Conservation (phyloP, 1,139 yeast species). For the Pichia terricola region DNA sequence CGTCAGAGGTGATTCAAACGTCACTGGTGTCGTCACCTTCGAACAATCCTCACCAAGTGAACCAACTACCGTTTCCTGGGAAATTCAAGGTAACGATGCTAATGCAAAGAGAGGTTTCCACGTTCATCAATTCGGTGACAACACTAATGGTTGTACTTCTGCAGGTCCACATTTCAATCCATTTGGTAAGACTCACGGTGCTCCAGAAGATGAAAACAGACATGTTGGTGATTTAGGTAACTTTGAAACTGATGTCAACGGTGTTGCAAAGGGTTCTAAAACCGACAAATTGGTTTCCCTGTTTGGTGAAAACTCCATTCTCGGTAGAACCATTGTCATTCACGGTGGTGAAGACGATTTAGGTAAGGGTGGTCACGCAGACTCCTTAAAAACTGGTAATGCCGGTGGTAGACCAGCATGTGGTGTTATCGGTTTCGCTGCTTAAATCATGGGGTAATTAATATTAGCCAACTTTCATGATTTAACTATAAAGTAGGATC, state of each 20-base stretch:
- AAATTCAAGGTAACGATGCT: constrained; percentile 78
- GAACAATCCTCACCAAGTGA: constrained; percentile 72
- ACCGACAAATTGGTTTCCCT: constrained; percentile 70
- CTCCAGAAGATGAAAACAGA: constrained; percentile 81
- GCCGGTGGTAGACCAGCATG: constrained; percentile 99
- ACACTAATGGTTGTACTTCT: constrained; percentile 97
- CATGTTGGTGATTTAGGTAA: constrained; percentile 98
- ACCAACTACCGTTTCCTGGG: constrained; percentile 82
- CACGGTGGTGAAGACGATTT: constrained; percentile 94
- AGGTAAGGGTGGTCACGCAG: constrained; percentile 93
- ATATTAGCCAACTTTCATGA: not conserved
- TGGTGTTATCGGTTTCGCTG: constrained; percentile 88
- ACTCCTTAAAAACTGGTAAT: constrained; percentile 93
- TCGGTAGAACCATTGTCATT: constrained; percentile 94
- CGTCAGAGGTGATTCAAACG: constrained; percentile 87
- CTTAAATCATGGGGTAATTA: constrained; percentile 19
- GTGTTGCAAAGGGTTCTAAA: constrained; percentile 84
- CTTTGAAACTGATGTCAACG: constrained; percentile 73
- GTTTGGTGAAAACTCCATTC: constrained; percentile 73
- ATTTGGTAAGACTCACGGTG: constrained; percentile 83
- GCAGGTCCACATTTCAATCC: constrained; percentile 99
- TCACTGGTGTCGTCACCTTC: constrained; percentile 75
- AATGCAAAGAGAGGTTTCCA: constrained; percentile 95
- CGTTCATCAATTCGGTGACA: constrained; percentile 95
- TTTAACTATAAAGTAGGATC: not conserved